Evolutionary conservation across 495 filamentous ascomycete genomes (phyloP).

Genomic region (Jackrogersella multiformis): DNA sequence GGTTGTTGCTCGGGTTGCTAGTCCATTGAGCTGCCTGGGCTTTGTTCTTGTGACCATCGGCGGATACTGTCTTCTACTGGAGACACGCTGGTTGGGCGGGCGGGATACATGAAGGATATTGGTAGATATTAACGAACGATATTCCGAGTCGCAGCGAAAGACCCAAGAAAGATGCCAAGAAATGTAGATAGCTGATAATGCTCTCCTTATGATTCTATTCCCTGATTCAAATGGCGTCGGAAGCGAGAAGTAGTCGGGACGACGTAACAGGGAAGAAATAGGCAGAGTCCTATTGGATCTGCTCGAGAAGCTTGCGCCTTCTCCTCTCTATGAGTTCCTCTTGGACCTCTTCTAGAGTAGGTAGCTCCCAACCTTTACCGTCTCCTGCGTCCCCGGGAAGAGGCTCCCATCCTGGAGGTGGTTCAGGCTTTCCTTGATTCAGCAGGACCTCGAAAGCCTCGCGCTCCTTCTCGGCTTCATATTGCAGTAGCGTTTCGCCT

Average conservation of each 20-base stretch:
- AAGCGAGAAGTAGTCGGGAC: background rate
- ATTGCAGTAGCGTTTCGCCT: constrained; percentile 82
- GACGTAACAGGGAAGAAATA: constrained; percentile 6
- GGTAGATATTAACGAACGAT: constrained; percentile 30
- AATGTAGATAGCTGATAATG: constrained; percentile 18
- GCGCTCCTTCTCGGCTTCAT: constrained; percentile 84
- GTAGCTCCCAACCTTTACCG: constrained; percentile 84
- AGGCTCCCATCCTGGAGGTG: constrained; percentile 76
- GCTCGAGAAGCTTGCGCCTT: constrained; percentile 79
- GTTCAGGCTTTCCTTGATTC: constrained; percentile 53
- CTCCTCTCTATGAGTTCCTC: constrained; percentile 91
- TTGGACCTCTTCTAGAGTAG: constrained; percentile 87
- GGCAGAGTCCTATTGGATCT: constrained; percentile 41
- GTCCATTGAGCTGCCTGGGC: background rate
- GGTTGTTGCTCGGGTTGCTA: background rate
- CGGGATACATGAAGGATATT: constrained; percentile 12
- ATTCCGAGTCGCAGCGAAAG: constrained; percentile 30
- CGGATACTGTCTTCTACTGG: background rate
- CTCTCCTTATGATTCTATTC: constrained; percentile 11
- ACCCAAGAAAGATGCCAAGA: constrained; percentile 24
- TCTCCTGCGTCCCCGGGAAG: constrained; percentile 88
- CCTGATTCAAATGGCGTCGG: background rate
- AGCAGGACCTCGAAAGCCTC: constrained; percentile 74
- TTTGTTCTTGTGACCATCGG: background rate
- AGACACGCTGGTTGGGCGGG: background rate